phyloP scores from a whole-genome alignment of 768 basidiomycete species.

The Strobilomyces echinocephalus region DNA sequence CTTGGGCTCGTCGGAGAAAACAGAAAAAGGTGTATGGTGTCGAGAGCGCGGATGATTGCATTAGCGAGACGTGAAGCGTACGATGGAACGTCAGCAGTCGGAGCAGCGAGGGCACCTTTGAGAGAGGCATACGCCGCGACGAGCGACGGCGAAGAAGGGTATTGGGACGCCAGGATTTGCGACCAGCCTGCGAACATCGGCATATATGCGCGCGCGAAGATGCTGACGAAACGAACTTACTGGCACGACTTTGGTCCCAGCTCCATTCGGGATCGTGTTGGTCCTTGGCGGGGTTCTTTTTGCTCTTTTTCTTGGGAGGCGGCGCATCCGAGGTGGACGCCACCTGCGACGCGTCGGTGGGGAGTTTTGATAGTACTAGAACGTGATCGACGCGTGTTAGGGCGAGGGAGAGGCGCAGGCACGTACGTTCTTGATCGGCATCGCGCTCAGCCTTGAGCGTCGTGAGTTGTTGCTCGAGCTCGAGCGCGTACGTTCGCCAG shows the following conservation, averaged over 20 bases:
- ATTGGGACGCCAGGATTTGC: conserved; percentile 14
- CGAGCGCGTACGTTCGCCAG: conserved; percentile 28
- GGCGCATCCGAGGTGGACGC: conserved; percentile 15
- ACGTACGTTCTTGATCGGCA: conserved; percentile 23
- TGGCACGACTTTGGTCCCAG: conserved; percentile 21
- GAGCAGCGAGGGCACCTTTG: conserved; percentile 12
- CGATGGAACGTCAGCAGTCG: neutral
- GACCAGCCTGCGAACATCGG: conserved; percentile 18
- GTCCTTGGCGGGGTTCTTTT: conserved; percentile 17
- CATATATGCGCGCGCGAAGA: neutral
- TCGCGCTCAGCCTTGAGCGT: conserved; percentile 19
- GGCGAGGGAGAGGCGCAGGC: neutral
- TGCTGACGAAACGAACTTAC: neutral
- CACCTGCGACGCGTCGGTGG: conserved; percentile 7
- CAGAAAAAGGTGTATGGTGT: conserved; percentile 16
- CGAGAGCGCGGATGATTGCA: conserved; percentile 18
- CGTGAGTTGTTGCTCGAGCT: conserved; percentile 25
- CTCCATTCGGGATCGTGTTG: conserved; percentile 14
- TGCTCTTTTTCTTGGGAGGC: conserved; percentile 26
- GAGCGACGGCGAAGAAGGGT: conserved; percentile 23
- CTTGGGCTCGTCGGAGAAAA: conserved; percentile 8
- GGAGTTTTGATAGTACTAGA: conserved; percentile 21
- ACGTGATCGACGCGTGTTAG: neutral
- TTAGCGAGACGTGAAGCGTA: conserved; percentile 14
- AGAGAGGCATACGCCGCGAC: conserved; percentile 20